phyloP scores from a whole-genome alignment of 1,284 basidiomycete genomes.

The Austroboletus rostrupii region DNA sequence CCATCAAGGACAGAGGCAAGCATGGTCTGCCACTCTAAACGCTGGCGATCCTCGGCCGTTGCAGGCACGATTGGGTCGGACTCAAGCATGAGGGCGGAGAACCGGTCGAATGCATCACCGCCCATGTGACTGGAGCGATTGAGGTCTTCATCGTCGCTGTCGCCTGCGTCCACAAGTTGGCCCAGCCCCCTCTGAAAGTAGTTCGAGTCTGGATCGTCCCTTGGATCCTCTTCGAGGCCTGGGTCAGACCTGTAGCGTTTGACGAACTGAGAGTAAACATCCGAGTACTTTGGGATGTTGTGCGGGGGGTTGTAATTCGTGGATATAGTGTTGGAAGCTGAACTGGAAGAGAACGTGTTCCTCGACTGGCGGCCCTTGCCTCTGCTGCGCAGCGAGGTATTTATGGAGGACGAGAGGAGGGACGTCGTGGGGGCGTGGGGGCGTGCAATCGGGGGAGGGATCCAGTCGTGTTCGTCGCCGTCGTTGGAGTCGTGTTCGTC shows the following conservation, averaged over 20 bases:
- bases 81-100: constrained; percentile 54
- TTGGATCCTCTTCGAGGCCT: constrained; percentile 57
- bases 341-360: constrained; percentile 29
- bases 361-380: constrained; percentile 36
- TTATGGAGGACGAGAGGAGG: constrained; percentile 27
- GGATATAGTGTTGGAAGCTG: constrained; percentile 29
- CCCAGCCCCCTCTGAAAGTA: constrained; percentile 71
- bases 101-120: constrained; percentile 48
- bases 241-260: constrained; percentile 63
- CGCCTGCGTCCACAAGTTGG: constrained; percentile 65
- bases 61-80: constrained; percentile 57
- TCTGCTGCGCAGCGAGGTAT: constrained; percentile 28
- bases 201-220: constrained; percentile 70
- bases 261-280: constrained; percentile 75
- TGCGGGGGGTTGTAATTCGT: constrained; percentile 29
- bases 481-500: constrained; percentile 51
- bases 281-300: constrained; percentile 48
- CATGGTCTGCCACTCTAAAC: constrained; percentile 94
- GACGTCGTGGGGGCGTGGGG: constrained; percentile 29
- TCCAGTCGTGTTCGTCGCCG: constrained; percentile 45
- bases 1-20: constrained; percentile 88
- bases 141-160: constrained; percentile 72
- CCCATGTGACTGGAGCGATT: constrained; percentile 38
- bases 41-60: constrained; percentile 70
- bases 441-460: constrained; percentile 35